These are phyloP conservation scores for Detonula confervacea DNA, from an alignment of 352 stramenopile genomes.

Conservation along the genomic window DNA sequence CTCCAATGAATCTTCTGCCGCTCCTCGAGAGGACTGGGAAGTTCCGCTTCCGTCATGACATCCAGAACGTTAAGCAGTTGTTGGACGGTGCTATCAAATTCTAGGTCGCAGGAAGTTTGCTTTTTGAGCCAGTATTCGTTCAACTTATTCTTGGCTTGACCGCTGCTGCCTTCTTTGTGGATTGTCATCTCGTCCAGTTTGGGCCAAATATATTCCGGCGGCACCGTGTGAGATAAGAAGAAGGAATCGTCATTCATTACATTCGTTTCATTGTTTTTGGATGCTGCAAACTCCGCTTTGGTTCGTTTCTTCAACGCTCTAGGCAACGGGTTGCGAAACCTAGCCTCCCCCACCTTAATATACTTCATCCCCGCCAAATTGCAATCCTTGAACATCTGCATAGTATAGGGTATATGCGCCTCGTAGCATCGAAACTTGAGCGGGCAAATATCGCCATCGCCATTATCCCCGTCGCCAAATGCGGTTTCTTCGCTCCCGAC, in stretches of 20 bases:
- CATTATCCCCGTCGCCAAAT: background rate
- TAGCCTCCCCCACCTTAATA: conserved; percentile 68
- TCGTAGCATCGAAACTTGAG: conserved; percentile 85
- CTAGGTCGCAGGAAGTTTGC: conserved; percentile 78
- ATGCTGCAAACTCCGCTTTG: conserved; percentile 40
- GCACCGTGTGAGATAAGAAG: conserved; percentile 45
- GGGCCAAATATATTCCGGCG: conserved; percentile 42
- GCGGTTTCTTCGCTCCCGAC: too few species aligned
- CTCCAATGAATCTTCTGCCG: conserved; percentile 80
- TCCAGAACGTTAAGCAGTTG: conserved; percentile 76
- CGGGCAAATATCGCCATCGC: conserved; percentile 37
- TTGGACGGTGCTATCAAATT: conserved; percentile 77
- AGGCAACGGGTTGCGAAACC: conserved; percentile 69
- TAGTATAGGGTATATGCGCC: conserved; percentile 86
- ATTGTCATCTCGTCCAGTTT: conserved; percentile 10
- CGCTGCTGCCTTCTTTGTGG: background rate
- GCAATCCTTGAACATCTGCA: conserved; percentile 87
- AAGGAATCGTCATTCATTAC: conserved; percentile 26
- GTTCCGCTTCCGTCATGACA: conserved; percentile 72
- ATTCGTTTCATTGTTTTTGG: background rate
- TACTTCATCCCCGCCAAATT: conserved; percentile 85
- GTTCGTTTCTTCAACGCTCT: conserved; percentile 36
- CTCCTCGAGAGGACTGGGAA: conserved; percentile 63
- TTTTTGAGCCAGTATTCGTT: conserved; percentile 58
- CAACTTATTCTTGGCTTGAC: too few species aligned